Conservation (phyloP, 345 rosid genomes). For the Mangifera indica region DNA sequence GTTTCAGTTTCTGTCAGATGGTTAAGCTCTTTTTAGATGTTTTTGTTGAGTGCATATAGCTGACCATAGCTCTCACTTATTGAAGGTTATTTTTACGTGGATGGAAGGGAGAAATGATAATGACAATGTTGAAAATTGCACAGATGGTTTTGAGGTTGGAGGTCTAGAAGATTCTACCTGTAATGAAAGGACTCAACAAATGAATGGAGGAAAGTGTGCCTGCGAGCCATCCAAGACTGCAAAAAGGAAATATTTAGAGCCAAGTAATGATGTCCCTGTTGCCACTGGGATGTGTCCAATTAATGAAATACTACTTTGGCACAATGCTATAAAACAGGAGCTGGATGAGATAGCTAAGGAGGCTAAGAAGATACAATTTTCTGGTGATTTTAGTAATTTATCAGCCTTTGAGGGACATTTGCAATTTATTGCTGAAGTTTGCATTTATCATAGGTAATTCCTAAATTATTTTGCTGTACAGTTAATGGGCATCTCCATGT, state of each 20-base stretch:
- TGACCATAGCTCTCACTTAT: conserved; percentile 15
- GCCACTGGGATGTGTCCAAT: conserved; percentile 49
- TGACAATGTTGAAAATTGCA: conserved; percentile 23
- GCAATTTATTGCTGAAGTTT: conserved; percentile 86
- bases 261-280: conserved; percentile 34
- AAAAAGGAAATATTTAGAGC: conserved; percentile 72
- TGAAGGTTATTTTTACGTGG: conserved; percentile 83
- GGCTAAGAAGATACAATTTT: conserved; percentile 74
- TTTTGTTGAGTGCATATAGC: conserved; percentile 5
- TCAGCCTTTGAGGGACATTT: conserved; percentile 75
- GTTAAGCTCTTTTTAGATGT: conserved; percentile 10
- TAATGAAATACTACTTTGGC: conserved; percentile 90
- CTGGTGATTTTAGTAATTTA: conserved; percentile 70
- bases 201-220: conserved; percentile 42
- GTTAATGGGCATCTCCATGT: background rate
- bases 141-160: conserved; percentile 35
- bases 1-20: conserved; percentile 13
- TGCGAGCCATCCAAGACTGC: conserved; percentile 54
- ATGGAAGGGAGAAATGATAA: conserved; percentile 49
- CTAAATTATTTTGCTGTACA: background rate
- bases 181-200: conserved; percentile 34
- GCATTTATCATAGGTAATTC: conserved; percentile 84
- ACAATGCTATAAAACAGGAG: conserved; percentile 76
- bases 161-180: conserved; percentile 39
- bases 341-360: conserved; percentile 76